Base-by-base conservation (phyloP, 2,329 filamentous ascomycete genomes). In the Sporothrix pallida region DNA sequence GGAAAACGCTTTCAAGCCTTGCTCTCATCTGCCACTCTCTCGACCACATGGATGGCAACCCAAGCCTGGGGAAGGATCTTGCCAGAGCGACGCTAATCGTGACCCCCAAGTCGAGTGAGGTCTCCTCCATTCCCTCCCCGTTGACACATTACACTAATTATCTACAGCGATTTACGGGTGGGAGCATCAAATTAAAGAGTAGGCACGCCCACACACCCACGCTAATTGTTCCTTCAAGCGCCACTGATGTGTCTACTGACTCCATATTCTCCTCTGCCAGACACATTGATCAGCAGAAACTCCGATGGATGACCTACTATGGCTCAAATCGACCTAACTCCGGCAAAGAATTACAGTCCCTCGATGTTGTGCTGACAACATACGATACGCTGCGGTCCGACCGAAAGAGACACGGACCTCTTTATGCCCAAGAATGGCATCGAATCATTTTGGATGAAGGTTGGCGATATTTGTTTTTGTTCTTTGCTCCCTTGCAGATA, bases 251-350 rank as follows among this genome's bases (percentile, higher is more conserved):
- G 10, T 56, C 13, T 42, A 62, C 58, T 62, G 31, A 62, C 58
- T 62, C 12, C 31, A 62, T 13, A 62, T 62, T 37, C 31, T 56
- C 52, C n/a, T 56, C 7, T 42, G 58, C 6, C 31, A 67, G 62
- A 6, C 62, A 67, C 62, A 67, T 67, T 44, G 5, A 67, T 23
- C 62, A 31, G 37, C 13, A 67, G 31, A 48, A 48, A 42, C 31
- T 67, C 31, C 62, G 62, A 44, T 67, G 62, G 62, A 67, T 67
- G n/a, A 67, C 37, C 37, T 67, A 67, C 37, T 17, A 67, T 67
- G 62, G 62, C 62, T 46, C 62, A 67, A 67, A 67, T 23, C 62
- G 62, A 8, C 37, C 8, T 42, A 13, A 10, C 8, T 8, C 42
- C 37, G 42, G 62, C 62, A 56, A 56, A 12, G 52, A 56, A 56